These are phyloP conservation scores for Populus nigra DNA, from an alignment of 345 rosid genomes.

Conservation along the genomic window DNA sequence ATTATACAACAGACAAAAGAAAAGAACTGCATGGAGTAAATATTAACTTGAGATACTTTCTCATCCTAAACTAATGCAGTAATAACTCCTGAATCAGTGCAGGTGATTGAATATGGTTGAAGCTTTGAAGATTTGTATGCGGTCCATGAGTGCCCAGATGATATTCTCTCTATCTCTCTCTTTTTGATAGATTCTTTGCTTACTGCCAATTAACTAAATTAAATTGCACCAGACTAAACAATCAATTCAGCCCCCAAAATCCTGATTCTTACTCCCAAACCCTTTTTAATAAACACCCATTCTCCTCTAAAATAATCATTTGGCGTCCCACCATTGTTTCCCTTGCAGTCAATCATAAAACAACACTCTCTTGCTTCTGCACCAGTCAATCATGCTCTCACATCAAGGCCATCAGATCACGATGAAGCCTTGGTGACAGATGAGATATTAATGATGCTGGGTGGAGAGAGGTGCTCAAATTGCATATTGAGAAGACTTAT, in stretches of 20 bases:
- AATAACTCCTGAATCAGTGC: neutral
- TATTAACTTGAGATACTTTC: neutral
- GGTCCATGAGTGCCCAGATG: neutral
- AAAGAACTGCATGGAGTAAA: neutral
- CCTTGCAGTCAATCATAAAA: neutral
- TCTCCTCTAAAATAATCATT: neutral
- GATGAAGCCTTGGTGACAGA: neutral
- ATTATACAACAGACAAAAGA: neutral
- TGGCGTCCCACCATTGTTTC: neutral
- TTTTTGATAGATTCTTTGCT: neutral
- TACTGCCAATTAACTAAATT: neutral
- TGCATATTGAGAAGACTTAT: neutral
- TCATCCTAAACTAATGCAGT: neutral
- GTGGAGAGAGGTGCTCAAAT: neutral
- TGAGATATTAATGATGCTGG: neutral
- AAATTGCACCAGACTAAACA: neutral
- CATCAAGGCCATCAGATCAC: neutral
- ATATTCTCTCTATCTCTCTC: neutral
- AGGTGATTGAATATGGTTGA: neutral
- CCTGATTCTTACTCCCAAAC: neutral
- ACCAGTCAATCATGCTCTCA: neutral
- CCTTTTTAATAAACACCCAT: neutral
- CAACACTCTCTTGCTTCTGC: neutral
- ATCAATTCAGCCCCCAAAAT: neutral
- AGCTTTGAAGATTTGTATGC: neutral